These are phyloP conservation scores for Amniculicola lignicola DNA, from an alignment of 495 filamentous ascomycete genomes.

Conservation along the genomic window DNA sequence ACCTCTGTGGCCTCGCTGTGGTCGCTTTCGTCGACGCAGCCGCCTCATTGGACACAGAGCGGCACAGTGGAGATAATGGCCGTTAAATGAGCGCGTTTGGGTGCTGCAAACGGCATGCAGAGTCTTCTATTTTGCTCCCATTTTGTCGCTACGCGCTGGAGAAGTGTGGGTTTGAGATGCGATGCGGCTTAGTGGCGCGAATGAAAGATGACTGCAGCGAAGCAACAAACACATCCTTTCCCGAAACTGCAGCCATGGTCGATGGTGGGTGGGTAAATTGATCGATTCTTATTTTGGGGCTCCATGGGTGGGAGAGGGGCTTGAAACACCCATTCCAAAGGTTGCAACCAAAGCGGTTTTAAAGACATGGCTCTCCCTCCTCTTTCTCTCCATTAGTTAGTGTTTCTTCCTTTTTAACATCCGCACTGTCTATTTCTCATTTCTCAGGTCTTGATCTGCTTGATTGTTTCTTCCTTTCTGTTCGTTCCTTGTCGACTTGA, in stretches of 20 bases:
- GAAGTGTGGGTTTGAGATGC: too few species aligned
- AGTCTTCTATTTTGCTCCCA: too few species aligned
- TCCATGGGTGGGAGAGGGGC: neutral
- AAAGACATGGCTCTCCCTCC: constrained; percentile 6
- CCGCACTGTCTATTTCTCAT: constrained; percentile 1
- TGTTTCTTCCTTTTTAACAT: too few species aligned
- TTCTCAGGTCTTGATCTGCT: neutral
- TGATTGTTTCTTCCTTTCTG: neutral
- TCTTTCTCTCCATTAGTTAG: neutral
- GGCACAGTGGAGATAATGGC: neutral
- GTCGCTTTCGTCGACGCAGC: constrained; percentile 2
- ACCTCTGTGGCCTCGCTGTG: neutral
- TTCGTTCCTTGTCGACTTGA: neutral
- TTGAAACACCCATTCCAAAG: constrained; percentile 21
- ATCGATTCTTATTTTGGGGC: neutral
- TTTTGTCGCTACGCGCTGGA: too few species aligned
- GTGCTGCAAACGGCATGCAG: too few species aligned
- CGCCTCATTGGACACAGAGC: constrained; percentile 5
- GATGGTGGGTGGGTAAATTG: neutral
- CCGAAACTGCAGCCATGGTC: too few species aligned
- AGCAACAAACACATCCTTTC: too few species aligned
- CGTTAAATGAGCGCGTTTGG: neutral
- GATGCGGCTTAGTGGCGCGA: too few species aligned
- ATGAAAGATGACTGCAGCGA: too few species aligned
- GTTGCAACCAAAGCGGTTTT: constrained; percentile 21